These are phyloP conservation scores for Eleusine indica DNA, from an alignment of 176 grass and related monocot species.

Conservation along the genomic window DNA sequence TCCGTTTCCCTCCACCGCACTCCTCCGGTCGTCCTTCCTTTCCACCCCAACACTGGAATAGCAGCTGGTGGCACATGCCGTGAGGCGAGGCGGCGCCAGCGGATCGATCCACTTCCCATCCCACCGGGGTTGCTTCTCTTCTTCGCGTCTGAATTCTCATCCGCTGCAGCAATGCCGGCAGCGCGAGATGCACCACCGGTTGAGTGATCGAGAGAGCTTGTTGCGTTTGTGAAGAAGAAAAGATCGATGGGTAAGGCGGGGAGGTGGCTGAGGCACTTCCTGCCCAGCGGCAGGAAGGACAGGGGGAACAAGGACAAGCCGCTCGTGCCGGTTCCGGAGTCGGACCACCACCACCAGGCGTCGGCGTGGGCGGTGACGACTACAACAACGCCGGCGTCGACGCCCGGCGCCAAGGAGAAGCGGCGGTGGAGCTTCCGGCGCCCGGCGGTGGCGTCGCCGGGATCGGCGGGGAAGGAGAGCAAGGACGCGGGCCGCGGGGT, in stretches of 20 bases:
- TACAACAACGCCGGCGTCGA: slow-evolving; percentile 32
- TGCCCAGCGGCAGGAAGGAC: slow-evolving; percentile 55
- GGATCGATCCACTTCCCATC: neutral
- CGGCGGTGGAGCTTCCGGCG: slow-evolving; percentile 83
- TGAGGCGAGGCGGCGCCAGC: neutral
- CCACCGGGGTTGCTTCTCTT: neutral
- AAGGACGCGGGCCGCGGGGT: neutral
- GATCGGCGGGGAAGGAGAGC: slow-evolving; percentile 33
- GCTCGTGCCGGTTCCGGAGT: neutral
- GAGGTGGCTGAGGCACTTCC: slow-evolving; percentile 74
- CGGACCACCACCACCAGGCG: neutral
- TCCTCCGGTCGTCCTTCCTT: neutral
- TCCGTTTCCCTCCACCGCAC: neutral
- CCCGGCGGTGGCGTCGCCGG: slow-evolving; percentile 20
- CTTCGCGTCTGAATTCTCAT: neutral
- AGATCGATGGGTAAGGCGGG: slow-evolving; percentile 65
- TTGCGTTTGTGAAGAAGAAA: neutral
- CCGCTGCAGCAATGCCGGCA: neutral
- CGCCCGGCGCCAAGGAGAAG: slow-evolving; percentile 64
- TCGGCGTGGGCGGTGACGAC: neutral
- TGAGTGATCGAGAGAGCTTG: neutral
- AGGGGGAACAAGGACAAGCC: slow-evolving; percentile 34
- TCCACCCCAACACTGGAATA: neutral
- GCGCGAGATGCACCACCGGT: neutral
- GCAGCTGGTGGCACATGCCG: slow-evolving; percentile 28